A percentile compares a stretch with the other conserved stretches of the same genome.
phyloP scores from a whole-genome alignment of 225 moss, liverwort and hornwort genomes.

The Pseudisothecium myosuroides region DNA sequence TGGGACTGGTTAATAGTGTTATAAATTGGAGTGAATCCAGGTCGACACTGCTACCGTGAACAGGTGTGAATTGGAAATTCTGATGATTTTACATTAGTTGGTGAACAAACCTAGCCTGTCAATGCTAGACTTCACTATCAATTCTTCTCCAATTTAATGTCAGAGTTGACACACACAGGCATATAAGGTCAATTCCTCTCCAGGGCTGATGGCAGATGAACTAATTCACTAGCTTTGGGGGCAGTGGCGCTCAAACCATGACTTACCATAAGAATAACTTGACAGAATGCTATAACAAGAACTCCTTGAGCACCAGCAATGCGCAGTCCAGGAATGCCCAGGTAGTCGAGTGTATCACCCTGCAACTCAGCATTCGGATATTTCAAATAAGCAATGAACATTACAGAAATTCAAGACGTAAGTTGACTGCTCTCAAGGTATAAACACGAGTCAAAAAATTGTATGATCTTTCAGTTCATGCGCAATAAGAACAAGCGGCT shows the following conservation, averaged over 20 bases:
- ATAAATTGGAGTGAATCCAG: background rate
- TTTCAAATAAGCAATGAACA: background rate
- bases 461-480: background rate
- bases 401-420: background rate
- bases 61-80: background rate
- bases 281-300: conserved; percentile 85
- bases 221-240: background rate
- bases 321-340: conserved; percentile 90
- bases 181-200: background rate
- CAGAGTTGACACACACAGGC: background rate
- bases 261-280: conserved; percentile 96
- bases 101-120: background rate
- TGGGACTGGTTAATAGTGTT: background rate
- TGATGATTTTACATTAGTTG: background rate
- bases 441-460: background rate
- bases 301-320: conserved; percentile 92
- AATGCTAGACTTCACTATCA: background rate
- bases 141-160: background rate
- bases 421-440: background rate
- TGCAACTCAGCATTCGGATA: conserved; percentile 9
- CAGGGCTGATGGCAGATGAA: background rate
- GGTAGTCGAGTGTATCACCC: conserved; percentile 93
- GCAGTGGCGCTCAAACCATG: background rate
- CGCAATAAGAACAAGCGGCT: background rate
- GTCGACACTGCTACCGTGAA: background rate